Evolutionary conservation across 768 basidiomycete genomes (phyloP), one percentile per base, ranked within the genome.

Genomic region (Multifurca ochricompacta): DNA sequence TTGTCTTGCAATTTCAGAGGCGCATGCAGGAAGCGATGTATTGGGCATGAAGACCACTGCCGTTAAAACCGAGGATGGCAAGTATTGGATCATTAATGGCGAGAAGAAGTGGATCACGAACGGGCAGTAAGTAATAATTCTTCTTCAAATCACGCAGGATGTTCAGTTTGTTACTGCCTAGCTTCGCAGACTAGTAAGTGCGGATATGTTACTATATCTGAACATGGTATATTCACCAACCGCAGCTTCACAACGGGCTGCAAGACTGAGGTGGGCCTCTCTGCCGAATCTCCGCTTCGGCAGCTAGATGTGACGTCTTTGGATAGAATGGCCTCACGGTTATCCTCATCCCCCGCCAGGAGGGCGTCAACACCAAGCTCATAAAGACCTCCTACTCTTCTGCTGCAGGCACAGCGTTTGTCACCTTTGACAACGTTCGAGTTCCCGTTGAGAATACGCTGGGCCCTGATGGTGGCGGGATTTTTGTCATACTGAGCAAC

Each of bases 321-420:
- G 25, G 32, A 30, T 56, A 66, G 63, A 60, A 69, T 41, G 87
- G 88, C 19, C 80, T 93, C 59, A 89, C 91, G 8, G 87, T 93
- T 54, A 86, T 95, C 59, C 76, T 94, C n/a, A 81, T 94, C 13
- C 89, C 91, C 60, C 81, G 90, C 28, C 74, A 76, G 16, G 86
- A 87, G 60, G 87, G 88, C 46, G 80, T 94, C 31, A 79, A 85
- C 65, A 93, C 91, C 3, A 88, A 82, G 63, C 73, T 79, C 11
- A 93, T 94, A 72, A 90, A 91, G 72, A 93, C 91, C 3, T 82
- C 82, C 19, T 94, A 98, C 69, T 92, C 90, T 1, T 63, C 83
- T 0, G 73, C 91, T 3, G 93, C 94, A 10, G 94, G 94, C 6
- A 96, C 94, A 1, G 82, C 81, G 34, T 85, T 79, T 59, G 75